These are phyloP conservation scores for Venustampulla echinocandica DNA, from an alignment of 495 filamentous ascomycete genomes.

Conservation along the genomic window DNA sequence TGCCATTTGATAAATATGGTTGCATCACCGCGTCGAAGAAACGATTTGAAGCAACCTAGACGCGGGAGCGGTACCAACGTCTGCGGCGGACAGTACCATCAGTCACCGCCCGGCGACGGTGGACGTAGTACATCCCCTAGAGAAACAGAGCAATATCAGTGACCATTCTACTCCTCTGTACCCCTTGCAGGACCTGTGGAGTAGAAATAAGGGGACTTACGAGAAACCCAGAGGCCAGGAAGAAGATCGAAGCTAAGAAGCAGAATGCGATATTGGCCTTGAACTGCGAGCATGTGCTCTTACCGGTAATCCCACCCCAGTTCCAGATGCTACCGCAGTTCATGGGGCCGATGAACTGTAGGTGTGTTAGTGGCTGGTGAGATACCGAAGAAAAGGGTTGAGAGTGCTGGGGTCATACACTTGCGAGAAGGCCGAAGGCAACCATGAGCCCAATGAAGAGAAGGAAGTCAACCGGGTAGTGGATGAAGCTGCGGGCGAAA, in stretches of 20 bases:
- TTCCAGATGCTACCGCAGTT: conserved; percentile 42
- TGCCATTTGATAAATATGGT: too few relatives aligned
- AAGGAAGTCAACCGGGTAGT: conserved; percentile 38
- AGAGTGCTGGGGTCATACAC: conserved; percentile 20
- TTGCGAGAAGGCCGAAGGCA: conserved; percentile 45
- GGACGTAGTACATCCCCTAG: background rate
- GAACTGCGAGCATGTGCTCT: conserved; percentile 39
- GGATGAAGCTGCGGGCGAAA: conserved; percentile 31
- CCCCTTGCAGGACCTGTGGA: background rate
- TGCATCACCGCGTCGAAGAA: too few relatives aligned
- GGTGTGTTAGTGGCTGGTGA: too few relatives aligned
- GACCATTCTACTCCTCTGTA: background rate
- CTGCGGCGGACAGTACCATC: background rate
- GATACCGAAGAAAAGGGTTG: background rate
- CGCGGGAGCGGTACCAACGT: conserved; percentile 12
- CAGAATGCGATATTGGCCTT: conserved; percentile 53
- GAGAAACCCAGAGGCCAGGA: conserved; percentile 43
- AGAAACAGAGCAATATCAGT: conserved; percentile 2
- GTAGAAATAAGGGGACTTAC: conserved; percentile 7
- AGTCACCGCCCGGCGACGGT: background rate
- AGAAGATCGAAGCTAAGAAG: conserved; percentile 49
- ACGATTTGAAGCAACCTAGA: too few relatives aligned
- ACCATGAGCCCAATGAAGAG: conserved; percentile 46
- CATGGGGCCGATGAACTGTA: conserved; percentile 29
- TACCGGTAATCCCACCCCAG: conserved; percentile 35